Evolutionary conservation across 2,329 filamentous ascomycete genomes (phyloP).

Genomic region (Monosporascus sp.): DNA sequence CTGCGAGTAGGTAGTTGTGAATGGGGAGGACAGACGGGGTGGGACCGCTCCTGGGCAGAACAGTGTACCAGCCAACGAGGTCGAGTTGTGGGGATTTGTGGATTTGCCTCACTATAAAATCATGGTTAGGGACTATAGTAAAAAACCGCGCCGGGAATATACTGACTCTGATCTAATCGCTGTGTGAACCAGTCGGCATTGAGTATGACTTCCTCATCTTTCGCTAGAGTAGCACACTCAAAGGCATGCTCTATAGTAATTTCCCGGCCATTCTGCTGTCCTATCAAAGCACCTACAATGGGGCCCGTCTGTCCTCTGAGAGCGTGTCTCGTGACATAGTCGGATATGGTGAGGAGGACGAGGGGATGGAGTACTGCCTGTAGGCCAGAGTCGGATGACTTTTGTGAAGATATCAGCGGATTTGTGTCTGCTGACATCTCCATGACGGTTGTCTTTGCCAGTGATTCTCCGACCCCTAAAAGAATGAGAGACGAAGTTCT

Average conservation of each 20-base stretch:
- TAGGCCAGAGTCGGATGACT: conserved; percentile 67
- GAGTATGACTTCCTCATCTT: conserved; percentile 56
- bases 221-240: conserved; percentile 61
- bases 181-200: conserved; percentile 69
- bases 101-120: conserved; percentile 71
- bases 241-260: conserved; percentile 93
- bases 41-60: conserved; percentile 70
- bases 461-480: not conserved
- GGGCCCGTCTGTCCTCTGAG: conserved; percentile 71
- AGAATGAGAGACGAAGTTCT: not conserved
- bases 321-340: conserved; percentile 90
- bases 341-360: conserved; percentile 91
- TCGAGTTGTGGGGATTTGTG: conserved; percentile 80
- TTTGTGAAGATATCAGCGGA: conserved; percentile 61
- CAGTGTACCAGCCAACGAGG: conserved; percentile 88
- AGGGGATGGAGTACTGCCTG: conserved; percentile 86
- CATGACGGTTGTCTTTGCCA: conserved; percentile 33
- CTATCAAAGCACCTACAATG: conserved; percentile 81
- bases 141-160: not conserved
- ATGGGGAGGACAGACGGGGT: conserved; percentile 63
- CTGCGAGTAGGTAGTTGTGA: conserved; percentile 69
- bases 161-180: conserved; percentile 79
- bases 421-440: conserved; percentile 39
- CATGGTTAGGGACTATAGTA: conserved; percentile 6
- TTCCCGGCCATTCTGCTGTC: conserved; percentile 84